phyloP scores from a whole-genome alignment of 208 protist genomes.

The Leptomonas seymouri region DNA sequence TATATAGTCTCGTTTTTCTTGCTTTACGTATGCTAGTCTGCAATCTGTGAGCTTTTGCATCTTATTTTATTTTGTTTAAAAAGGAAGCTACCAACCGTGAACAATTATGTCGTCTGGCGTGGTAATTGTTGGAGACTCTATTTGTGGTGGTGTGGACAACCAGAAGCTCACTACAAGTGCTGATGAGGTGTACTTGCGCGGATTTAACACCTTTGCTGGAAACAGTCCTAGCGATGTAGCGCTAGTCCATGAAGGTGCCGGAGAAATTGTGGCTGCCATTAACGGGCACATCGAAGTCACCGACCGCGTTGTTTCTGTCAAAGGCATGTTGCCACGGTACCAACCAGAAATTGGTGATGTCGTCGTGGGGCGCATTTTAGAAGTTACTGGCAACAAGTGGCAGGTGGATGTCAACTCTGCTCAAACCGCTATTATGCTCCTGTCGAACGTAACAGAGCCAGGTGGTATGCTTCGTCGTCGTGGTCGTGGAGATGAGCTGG shows the following conservation, averaged over 20 bases:
- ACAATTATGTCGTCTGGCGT: slow-evolving; percentile 31
- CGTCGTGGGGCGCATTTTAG: slow-evolving; percentile 94
- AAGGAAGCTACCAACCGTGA: no score
- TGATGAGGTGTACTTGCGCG: slow-evolving; percentile 74
- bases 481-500: slow-evolving; percentile 92
- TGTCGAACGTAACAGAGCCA: slow-evolving; percentile 98
- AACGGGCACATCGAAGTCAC: slow-evolving; percentile 83
- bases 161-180: slow-evolving; percentile 36
- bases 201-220: slow-evolving; percentile 79
- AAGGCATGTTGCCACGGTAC: slow-evolving; percentile 82
- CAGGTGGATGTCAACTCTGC: slow-evolving; percentile 94
- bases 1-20: no score
- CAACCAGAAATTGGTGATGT: slow-evolving; percentile 97
- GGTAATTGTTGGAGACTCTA: slow-evolving; percentile 80
- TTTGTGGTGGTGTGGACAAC: slow-evolving; percentile 56
- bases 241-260: slow-evolving; percentile 57
- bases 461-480: slow-evolving; percentile 95
- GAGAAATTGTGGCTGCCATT: slow-evolving; percentile 84
- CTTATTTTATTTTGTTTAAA: no score
- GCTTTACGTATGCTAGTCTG: no score
- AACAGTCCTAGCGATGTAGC: slow-evolving; percentile 52
- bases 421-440: slow-evolving; percentile 93
- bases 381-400: slow-evolving; percentile 95
- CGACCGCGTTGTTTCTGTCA: slow-evolving; percentile 87
- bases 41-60: no score